Conservation (phyloP, 2,329 filamentous ascomycete genomes). For the Pseudodiploospora longispora region DNA sequence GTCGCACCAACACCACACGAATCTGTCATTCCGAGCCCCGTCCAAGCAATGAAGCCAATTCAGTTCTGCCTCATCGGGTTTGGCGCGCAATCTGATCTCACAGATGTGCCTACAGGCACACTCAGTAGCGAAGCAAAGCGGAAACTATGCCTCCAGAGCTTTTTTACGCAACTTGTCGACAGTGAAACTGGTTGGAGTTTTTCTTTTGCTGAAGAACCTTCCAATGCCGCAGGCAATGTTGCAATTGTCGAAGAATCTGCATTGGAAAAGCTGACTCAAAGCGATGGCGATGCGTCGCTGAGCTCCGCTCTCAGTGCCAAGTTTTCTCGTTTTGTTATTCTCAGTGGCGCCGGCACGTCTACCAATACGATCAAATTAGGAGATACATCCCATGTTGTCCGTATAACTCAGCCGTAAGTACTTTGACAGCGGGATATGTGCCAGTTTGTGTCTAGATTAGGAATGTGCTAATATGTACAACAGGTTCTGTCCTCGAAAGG, state of each 20-base stretch:
- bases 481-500: neutral
- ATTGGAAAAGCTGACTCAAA: neutral
- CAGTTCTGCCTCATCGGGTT: neutral
- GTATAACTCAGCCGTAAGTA: neutral
- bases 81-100: conserved; percentile 3
- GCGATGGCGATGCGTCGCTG: neutral
- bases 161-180: neutral
- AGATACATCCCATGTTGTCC: neutral
- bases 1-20: too few relatives aligned
- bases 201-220: neutral
- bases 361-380: neutral
- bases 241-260: neutral
- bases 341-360: neutral
- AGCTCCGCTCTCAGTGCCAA: neutral
- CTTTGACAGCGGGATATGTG: neutral
- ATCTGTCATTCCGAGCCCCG: neutral
- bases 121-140: neutral
- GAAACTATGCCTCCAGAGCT: neutral
- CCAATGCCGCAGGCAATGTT: neutral
- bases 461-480: neutral
- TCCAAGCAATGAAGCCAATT: neutral
- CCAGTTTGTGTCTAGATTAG: neutral
- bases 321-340: neutral
- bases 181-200: neutral
- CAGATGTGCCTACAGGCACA: neutral